These are phyloP conservation scores for Fusarium sp. DNA, from an alignment of 2,329 filamentous ascomycete genomes.

Conservation along the genomic window DNA sequence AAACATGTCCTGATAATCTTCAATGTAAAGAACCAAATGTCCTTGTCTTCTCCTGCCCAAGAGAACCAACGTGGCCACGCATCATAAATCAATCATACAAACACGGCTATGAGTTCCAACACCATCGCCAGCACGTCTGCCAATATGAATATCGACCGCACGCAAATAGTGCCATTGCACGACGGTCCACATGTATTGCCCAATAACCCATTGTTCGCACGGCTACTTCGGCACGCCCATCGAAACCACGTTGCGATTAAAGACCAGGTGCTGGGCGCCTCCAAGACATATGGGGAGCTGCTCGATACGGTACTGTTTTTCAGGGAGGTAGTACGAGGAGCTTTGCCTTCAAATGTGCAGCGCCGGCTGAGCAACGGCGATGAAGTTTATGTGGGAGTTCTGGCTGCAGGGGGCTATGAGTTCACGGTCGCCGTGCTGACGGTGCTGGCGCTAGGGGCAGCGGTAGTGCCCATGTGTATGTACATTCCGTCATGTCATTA, in stretches of 20 bases:
- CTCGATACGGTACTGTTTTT: neutral
- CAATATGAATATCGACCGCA: neutral
- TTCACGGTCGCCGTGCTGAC: neutral
- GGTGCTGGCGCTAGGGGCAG: neutral
- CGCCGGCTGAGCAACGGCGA: neutral
- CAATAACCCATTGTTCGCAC: neutral
- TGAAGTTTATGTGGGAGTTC: neutral
- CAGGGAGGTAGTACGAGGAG: neutral
- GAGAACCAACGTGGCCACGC: neutral
- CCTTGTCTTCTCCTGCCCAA: too few relatives aligned
- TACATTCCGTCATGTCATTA: neutral
- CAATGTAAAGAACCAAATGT: neutral
- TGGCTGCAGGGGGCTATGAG: slow-evolving; percentile 2
- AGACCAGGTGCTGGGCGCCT: neutral
- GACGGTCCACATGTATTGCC: neutral
- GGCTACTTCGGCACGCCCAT: neutral
- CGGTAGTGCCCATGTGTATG: neutral
- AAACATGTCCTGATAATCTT: neutral
- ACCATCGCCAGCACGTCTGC: neutral
- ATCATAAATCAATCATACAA: neutral
- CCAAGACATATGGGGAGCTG: slow-evolving; percentile 1
- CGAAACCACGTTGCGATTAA: neutral
- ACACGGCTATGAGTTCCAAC: neutral
- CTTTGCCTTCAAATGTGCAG: neutral
- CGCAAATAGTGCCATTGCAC: neutral